Evolutionary conservation across 2,329 filamentous ascomycete genomes (phyloP), one percentile per base, ranked within the genome.

Genomic region (Zarea fungicola): DNA sequence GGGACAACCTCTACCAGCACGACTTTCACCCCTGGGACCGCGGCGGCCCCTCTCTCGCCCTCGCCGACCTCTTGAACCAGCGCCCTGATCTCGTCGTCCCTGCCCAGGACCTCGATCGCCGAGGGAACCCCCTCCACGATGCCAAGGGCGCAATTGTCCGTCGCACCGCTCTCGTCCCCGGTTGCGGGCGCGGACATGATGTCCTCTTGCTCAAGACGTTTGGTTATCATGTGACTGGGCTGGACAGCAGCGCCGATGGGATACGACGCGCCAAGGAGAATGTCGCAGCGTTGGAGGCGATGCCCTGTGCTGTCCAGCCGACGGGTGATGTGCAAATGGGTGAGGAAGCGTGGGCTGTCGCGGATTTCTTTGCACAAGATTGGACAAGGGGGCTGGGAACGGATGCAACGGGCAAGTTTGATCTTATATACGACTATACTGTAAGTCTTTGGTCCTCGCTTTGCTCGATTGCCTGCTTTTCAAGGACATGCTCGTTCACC

Each of bases 101-200:
- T 39, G 48, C 65, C 23, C 58, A 69, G 64, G 49, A 63, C 36
- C 56, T 60, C 50, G 58, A 68, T 49, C 53, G 57, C 47, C 57
- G 62, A 36, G 64, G 64, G 25, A 57, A 60, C 37, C 56, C 54
- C 26, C 51, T 62, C 11, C 59, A 58, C 26, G 53, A 59, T 28
- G 44, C 54, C 22, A 31, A 51, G 29, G 58, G 60, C 42, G 51
- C 53, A 34, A 57, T 61, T 32, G 42, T 56, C 41, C 60, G 60
- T 41, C 56, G 57, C 29, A 62, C 58, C 29, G 89, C 84, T 1
- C 71, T 95, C 8, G 85, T 95, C 0, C 87, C 89, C 0, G 89
- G 89, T 5, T 95, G 89, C 65, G 90, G 89, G 0, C 78, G 80
- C 40, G 90, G 89, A 5, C 85, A 93, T 60, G 90, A 95, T 67